These are phyloP conservation scores for Vigna nakashimae DNA, from an alignment of 306 rosid species.

Conservation along the genomic window DNA sequence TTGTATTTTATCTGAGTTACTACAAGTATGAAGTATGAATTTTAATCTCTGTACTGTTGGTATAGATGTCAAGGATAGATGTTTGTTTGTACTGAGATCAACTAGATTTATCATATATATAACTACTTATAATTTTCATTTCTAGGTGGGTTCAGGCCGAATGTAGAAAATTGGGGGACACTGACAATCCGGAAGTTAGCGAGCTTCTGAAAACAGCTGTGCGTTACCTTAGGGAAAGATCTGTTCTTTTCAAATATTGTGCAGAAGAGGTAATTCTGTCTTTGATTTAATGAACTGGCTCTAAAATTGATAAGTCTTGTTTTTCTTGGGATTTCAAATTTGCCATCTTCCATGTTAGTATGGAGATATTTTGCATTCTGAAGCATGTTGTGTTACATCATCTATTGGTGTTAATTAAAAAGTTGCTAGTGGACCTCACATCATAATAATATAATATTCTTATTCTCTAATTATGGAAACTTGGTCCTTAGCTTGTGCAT, in stretches of 20 bases:
- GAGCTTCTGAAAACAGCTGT: conserved; percentile 90
- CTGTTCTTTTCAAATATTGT: conserved; percentile 96
- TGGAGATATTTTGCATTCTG: conserved; percentile 27
- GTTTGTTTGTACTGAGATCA: conserved; percentile 28
- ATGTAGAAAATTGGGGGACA: conserved; percentile 87
- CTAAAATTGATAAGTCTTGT: conserved; percentile 27
- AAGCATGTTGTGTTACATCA: conserved; percentile 30
- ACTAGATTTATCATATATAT: conserved; percentile 42
- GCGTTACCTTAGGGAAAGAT: conserved; percentile 91
- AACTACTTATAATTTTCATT: conserved; percentile 33
- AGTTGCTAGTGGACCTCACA: conserved; percentile 12
- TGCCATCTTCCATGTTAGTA: conserved; percentile 28
- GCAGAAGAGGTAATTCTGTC: conserved; percentile 88
- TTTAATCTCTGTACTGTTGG: conserved; percentile 23
- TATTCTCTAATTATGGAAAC: conserved; percentile 43
- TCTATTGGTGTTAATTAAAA: conserved; percentile 36
- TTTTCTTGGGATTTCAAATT: conserved; percentile 30
- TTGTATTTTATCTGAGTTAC: conserved; percentile 28
- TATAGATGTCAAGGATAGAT: conserved; percentile 18
- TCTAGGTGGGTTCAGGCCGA: conserved; percentile 99
- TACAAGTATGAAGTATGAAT: conserved; percentile 6
- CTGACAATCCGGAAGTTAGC: conserved; percentile 92
- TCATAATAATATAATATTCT: conserved; percentile 27
- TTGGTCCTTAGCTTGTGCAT: conserved; percentile 20
- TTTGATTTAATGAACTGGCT: conserved; percentile 26